Conservation (phyloP, 163 green algal genomes). For the Coccomyxa subellipsoidea region DNA sequence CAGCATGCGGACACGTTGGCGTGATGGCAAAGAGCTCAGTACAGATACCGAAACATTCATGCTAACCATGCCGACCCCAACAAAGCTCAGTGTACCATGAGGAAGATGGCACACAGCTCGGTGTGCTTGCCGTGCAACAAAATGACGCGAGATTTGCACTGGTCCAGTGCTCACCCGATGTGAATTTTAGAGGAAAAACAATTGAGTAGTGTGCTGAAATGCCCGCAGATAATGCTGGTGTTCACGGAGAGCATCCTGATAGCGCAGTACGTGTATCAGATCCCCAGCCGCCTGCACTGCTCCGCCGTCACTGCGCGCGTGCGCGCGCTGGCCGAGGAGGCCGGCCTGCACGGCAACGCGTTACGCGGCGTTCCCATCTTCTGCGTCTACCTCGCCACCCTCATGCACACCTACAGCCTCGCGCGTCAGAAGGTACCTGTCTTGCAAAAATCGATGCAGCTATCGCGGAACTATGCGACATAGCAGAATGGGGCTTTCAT, state of each 20-base stretch:
- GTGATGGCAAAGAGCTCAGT: no score
- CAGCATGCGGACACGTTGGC: background rate
- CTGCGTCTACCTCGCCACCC: constrained; percentile 61
- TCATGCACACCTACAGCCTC: constrained; percentile 63
- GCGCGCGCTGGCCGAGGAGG: constrained; percentile 12
- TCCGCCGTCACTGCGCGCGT: constrained; percentile 20
- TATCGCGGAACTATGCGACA: no score
- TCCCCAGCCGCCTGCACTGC: constrained; percentile 44
- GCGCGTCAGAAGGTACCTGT: constrained; percentile 11
- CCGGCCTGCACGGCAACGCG: constrained; percentile 57
- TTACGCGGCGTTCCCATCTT: constrained; percentile 56
- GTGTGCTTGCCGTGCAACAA: no score
- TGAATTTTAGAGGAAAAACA: no score
- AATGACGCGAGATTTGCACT: no score
- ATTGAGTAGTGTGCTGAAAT: no score
- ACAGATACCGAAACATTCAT: no score
- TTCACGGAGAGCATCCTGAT: constrained; percentile 57
- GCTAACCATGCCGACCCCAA: no score
- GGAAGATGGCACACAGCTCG: no score
- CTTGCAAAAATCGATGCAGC: background rate
- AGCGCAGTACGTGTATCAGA: constrained; percentile 43
- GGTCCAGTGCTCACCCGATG: no score
- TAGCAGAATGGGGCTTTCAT: no score
- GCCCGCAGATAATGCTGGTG: constrained; percentile 50
- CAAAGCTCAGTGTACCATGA: no score